Base-by-base conservation (phyloP, 2,329 filamentous ascomycete species). In the Beauveria scarabaeidicola region DNA sequence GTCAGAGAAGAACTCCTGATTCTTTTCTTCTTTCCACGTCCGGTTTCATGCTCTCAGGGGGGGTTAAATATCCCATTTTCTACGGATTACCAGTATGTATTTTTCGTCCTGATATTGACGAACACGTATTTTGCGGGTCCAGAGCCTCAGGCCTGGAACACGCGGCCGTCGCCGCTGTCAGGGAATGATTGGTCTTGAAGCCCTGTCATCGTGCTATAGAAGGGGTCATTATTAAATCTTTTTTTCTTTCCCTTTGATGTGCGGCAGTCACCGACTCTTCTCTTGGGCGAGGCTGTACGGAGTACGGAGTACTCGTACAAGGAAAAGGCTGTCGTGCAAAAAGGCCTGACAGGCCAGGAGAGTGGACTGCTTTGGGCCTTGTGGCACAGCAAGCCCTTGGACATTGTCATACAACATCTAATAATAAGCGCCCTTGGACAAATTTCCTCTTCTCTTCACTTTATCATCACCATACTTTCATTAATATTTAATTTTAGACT, bases 111-210 rank as follows among this genome's bases (percentile, higher is more conserved):
- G 32, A 19, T 47, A 7, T 47, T 38, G 53, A 48, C 27, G 36
- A 50, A 58, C 55, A 58, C 55, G 55, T 58, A 58, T 17, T 58
- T 17, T 13, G n/a, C 19, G 46, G 23, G 19, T 58, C 55, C 53
- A 46, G n/a, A 38, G 41, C 29, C 41, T 27, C 23, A 13, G 46
- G 55, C 23, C 55, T 58, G 55, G 53, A 58, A 58, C 46, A 29
- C 8, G 53, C 41, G 46, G 43, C 50, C 52, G 32, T 19, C 41
- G 19, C 53, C n/a, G n/a, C 43, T 15, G 53, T 44, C 52, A 43
- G 53, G 53, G 43, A 56, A 29, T 56, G 53, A 56, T 56, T 56
- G 53, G 53, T 56, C 36, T 48, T 17, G 19, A 21, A 11, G 21
- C 53, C 53, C 53, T 56, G 53, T 47, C 53, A 48, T 27, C 27